Evolutionary conservation across 441 rosid species (phyloP), one percentile per base, ranked within the genome.

Genomic region (Croton setiger): DNA sequence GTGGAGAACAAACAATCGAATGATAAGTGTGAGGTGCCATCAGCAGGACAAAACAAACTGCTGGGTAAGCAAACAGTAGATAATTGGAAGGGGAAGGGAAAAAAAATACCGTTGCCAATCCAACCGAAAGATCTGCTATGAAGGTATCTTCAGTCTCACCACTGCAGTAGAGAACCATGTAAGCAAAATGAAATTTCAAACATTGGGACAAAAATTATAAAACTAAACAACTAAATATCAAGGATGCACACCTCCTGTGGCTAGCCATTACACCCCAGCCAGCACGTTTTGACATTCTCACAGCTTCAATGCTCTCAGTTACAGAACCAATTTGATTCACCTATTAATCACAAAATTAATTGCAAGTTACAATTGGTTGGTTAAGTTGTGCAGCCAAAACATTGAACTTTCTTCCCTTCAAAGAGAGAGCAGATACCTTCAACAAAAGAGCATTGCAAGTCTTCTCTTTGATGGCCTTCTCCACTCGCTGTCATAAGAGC

Each of bases 221-320:
- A 39, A 9, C 8, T 1, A 5, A 39, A 39, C 43, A 5, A 39
- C 43, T 6, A 39, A 39, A 39, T 6, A 39, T 39, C 7, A 39
- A 39, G 43, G 43, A 39, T 7, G 43, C 43, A 39, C 43, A 39
- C 43, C 43, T 39, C 43, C 43, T 39, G 43, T 96, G 99, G 75
- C 99, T 93, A 54, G 98, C 87, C 99, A 96, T 93, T 53, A 96
- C 97, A 59, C 99, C 97, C 98, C 97, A 96, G 2, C 98, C 98
- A 66, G 97, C 98, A 58, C 36, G 76, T 87, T 96, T 96, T 17
- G 99, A 89, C 97, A 91, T 96, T 81, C 70, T 93, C 14, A 96
- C 97, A 5, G 99, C 98, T 84, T 96, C 97, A 27, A 91, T 94
- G 76, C 97, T 94, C 83, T 94, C 98, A 1, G 99, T 94, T 13